Percentiles rank a stretch among this genome's conserved stretches.
Conservation (phyloP, 768 basidiomycete genomes). For the Phaeolepiota aurea region DNA sequence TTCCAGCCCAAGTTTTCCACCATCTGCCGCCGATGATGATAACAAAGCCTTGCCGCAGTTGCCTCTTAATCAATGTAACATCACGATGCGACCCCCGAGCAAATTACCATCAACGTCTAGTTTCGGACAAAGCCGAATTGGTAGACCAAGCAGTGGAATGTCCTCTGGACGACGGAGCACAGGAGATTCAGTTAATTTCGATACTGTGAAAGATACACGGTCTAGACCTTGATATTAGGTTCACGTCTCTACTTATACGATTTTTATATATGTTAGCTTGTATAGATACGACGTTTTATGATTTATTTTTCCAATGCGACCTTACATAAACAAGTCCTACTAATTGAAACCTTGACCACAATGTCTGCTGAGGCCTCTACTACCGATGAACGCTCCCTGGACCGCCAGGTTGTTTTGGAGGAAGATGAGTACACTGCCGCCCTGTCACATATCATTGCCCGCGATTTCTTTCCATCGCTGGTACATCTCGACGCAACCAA, state of each 20-base stretch:
- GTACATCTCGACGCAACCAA: slow-evolving; percentile 86
- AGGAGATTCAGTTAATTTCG: slow-evolving; percentile 12
- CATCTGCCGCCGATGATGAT: slow-evolving; percentile 17
- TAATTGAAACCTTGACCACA: too few species aligned
- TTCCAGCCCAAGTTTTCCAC: slow-evolving; percentile 21
- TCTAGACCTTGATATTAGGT: too few species aligned
- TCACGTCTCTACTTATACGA: too few species aligned
- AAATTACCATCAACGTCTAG: slow-evolving; percentile 10
- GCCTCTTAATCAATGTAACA: slow-evolving; percentile 32
- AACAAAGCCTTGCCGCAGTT: slow-evolving; percentile 33
- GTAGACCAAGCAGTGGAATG: slow-evolving; percentile 30
- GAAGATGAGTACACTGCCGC: slow-evolving; percentile 95
- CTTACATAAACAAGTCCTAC: too few species aligned
- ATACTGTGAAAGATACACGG: too few species aligned
- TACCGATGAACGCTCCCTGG: slow-evolving; percentile 47
- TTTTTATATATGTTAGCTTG: too few species aligned
- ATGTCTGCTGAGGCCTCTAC: background rate
- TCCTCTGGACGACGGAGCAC: slow-evolving; percentile 20
- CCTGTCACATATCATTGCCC: slow-evolving; percentile 85
- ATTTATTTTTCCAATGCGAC: too few species aligned
- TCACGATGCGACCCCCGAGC: slow-evolving; percentile 37
- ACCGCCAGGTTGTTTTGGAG: slow-evolving; percentile 64
- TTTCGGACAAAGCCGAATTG: slow-evolving; percentile 32
- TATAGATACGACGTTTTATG: too few species aligned
- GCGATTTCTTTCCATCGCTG: slow-evolving; percentile 96